Conservation (phyloP, 2,329 filamentous ascomycete species). For the Penicillium paneum region DNA sequence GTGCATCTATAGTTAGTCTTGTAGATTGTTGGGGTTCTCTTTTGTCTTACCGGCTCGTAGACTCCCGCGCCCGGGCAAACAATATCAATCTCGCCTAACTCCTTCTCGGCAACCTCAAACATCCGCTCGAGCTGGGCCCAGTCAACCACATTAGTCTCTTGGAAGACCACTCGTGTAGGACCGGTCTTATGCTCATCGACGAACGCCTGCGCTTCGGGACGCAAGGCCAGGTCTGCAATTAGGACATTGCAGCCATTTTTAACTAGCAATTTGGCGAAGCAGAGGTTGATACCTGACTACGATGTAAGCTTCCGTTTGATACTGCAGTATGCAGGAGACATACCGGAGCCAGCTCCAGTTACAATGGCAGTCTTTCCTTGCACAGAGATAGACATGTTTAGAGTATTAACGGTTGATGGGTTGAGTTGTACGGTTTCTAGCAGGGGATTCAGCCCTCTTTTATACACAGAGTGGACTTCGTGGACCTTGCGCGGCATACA, state of each 20-base stretch:
- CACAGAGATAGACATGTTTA: slow-evolving; percentile 40
- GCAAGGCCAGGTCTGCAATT: slow-evolving; percentile 45
- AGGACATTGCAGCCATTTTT: slow-evolving; percentile 47
- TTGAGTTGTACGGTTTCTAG: neutral
- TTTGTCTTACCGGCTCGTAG: slow-evolving; percentile 40
- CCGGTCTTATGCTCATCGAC: slow-evolving; percentile 38
- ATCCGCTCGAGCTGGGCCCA: slow-evolving; percentile 51
- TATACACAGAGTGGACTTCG: slow-evolving; percentile 12
- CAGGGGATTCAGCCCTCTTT: slow-evolving; percentile 5
- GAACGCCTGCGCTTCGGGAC: slow-evolving; percentile 44
- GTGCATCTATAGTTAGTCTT: neutral
- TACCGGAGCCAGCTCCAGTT: slow-evolving; percentile 55
- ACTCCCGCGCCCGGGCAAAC: slow-evolving; percentile 49
- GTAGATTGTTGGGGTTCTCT: neutral
- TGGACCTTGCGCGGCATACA: slow-evolving; percentile 17
- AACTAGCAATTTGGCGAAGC: slow-evolving; percentile 44
- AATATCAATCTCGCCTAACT: slow-evolving; percentile 49
- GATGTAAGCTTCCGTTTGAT: neutral
- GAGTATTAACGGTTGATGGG: neutral
- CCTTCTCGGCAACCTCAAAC: slow-evolving; percentile 48
- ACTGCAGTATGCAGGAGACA: slow-evolving; percentile 6
- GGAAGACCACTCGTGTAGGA: slow-evolving; percentile 41
- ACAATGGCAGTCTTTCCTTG: slow-evolving; percentile 52
- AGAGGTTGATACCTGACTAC: slow-evolving; percentile 45
- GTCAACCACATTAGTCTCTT: slow-evolving; percentile 48